Evolutionary conservation across 805 yeast genomes (phyloP), one percentile per base, ranked within the genome.

Genomic region (Yarrowia porcina): DNA sequence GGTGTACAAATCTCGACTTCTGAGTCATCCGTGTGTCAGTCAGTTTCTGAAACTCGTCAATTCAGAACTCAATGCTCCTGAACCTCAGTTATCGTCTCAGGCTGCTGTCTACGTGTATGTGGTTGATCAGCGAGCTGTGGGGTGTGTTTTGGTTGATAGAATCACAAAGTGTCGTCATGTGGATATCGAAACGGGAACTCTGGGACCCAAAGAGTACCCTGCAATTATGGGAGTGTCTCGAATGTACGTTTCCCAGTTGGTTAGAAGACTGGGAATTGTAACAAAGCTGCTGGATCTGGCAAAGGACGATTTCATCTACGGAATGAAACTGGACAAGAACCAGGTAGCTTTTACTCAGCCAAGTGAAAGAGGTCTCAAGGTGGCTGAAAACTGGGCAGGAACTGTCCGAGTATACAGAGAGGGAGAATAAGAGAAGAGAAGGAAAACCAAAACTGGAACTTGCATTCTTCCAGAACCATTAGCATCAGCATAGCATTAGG

Each of bases 181-280:
- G 30, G 49, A 39, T 23, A 8, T 28, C 2, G 30, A 20, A 10
- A 39, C 61, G 1, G 49, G 49, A 4, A 41, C 49, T 28, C 30
- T 39, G 61, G 49, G 49, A 4, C 30, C 11, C 36, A 56, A 39
- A 18, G 61, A 56, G 21, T 39, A 28, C 30, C 49, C 49, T 8
- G 61, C 49, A 1, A 30, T 41, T 7, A 56, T 56, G 61, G 61
- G 61, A 10, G 61, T 56, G 27, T 56, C 61, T 11, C 28, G 61
- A 39, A 56, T 56, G 61, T 56, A 56, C 49, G 61, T 56, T n/a
- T 56, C 61, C 3, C 47, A 56, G 36, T 30, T 39, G 47, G 39
- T 28, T 39, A 25, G 61, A 28, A 7, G 61, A 10, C 9, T 6
- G 17, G 61, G 61, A 7, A 56, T 56, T 4, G 49, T 41, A 13